Percentiles rank a stretch among this genome's conserved stretches.
Conservation (phyloP, 345 rosid genomes). For the Heritiera littoralis region DNA sequence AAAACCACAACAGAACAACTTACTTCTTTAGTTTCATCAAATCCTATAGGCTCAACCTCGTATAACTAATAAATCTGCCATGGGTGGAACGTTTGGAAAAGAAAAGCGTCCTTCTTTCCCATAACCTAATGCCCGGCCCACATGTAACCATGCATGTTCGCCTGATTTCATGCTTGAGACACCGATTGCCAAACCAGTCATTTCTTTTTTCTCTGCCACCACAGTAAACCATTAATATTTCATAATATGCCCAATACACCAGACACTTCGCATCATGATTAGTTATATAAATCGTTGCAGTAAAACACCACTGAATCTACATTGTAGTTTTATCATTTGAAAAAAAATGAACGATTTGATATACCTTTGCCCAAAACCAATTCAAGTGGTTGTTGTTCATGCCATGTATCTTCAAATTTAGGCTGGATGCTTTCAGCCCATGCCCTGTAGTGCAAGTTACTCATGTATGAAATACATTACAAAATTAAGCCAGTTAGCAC, state of each 20-base stretch:
- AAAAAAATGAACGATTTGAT: background rate
- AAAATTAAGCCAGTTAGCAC: background rate
- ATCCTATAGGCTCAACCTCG: constrained; percentile 89
- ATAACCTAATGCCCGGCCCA: constrained; percentile 89
- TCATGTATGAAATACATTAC: constrained; percentile 7
- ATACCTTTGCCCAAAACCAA: constrained; percentile 85
- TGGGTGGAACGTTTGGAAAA: constrained; percentile 92
- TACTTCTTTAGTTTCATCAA: constrained; percentile 88
- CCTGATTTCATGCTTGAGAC: constrained; percentile 85
- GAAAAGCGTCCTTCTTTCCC: constrained; percentile 96
- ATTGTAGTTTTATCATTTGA: background rate
- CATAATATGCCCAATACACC: background rate
- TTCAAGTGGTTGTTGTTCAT: constrained; percentile 79
- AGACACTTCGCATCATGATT: background rate
- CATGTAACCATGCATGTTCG: constrained; percentile 72
- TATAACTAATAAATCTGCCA: constrained; percentile 68
- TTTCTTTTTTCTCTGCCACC: constrained; percentile 77
- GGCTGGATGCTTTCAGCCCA: constrained; percentile 79
- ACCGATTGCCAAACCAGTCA: constrained; percentile 88
- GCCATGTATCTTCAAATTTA: constrained; percentile 91
- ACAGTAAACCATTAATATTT: constrained; percentile 9
- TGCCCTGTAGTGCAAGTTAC: constrained; percentile 70
- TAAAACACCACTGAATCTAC: background rate
- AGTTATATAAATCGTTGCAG: background rate
- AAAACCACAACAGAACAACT: background rate